phyloP scores from a whole-genome alignment of 1,139 yeast species.

The Magnusiomyces ingens region DNA sequence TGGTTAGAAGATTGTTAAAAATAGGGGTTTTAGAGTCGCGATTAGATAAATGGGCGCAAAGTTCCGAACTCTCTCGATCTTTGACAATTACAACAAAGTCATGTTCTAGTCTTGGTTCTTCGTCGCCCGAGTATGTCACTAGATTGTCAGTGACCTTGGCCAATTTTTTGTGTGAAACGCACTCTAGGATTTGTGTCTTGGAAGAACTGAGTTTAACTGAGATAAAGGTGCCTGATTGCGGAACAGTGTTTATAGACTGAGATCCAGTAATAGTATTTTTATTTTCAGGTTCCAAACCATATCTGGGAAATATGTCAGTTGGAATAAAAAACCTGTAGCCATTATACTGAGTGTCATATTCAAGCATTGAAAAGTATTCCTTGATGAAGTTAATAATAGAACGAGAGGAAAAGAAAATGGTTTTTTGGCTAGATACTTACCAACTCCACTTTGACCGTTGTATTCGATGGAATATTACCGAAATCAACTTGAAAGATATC shows the following conservation, averaged over 20 bases:
- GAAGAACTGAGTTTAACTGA: neutral
- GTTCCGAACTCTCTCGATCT: too few relatives aligned
- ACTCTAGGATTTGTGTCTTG: too few relatives aligned
- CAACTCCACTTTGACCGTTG: conserved; percentile 6
- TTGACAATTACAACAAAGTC: too few relatives aligned
- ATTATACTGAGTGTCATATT: conserved; percentile 11
- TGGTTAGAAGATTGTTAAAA: conserved; percentile 6
- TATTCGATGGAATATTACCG: conserved; percentile 6
- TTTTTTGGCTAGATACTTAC: too few relatives aligned
- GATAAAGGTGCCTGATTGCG: conserved; percentile 5
- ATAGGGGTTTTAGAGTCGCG: neutral
- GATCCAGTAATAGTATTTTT: too few relatives aligned
- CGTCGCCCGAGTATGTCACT: too few relatives aligned
- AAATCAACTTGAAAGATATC: conserved; percentile 7
- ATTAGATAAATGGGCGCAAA: too few relatives aligned
- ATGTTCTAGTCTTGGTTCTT: too few relatives aligned
- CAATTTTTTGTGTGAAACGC: too few relatives aligned
- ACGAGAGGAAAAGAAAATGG: too few relatives aligned
- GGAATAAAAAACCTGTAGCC: conserved; percentile 9
- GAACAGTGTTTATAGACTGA: neutral
- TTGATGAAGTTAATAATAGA: too few relatives aligned
- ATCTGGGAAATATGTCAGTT: conserved; percentile 7
- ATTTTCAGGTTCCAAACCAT: neutral
- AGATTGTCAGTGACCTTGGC: too few relatives aligned
- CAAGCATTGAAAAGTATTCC: conserved; percentile 5